Evolutionary conservation across 108 stramenopile genomes (phyloP).

Genomic region (Poteriospumella lacustris): DNA sequence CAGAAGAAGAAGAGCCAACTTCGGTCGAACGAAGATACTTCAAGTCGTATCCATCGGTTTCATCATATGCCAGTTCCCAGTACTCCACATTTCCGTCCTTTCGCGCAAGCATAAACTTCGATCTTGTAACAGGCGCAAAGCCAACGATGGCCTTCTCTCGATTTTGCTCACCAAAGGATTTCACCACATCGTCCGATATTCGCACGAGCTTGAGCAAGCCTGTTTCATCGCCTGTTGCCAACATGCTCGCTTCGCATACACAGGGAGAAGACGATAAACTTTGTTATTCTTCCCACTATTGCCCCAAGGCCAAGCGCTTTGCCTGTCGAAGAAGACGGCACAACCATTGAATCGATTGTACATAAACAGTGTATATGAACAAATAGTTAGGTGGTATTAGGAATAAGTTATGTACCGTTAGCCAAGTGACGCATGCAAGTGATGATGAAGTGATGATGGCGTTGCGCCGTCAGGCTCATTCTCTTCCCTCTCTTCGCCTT

Average conservation of each 20-base stretch:
- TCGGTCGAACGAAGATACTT: constrained; percentile 20
- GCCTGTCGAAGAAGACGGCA: no score
- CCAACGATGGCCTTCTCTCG: constrained; percentile 30
- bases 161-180: constrained; percentile 33
- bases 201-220: constrained; percentile 36
- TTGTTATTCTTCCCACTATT: no score
- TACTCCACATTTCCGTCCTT: constrained; percentile 32
- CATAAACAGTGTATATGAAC: no score
- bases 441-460: no score
- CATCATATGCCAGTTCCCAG: constrained; percentile 31
- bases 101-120: constrained; percentile 6
- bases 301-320: no score
- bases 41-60: constrained; percentile 1
- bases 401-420: no score
- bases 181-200: constrained; percentile 30
- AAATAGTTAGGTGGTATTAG: no score
- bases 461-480: no score
- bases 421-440: no score
- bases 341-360: no score
- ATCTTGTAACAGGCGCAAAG: background rate
- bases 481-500: no score
- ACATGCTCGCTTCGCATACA: background rate
- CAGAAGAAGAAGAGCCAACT: constrained; percentile 20
- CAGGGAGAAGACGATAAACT: background rate
- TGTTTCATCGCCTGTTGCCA: constrained; percentile 41